These are phyloP conservation scores for Amanita brunnescens DNA, from an alignment of 768 basidiomycete species.

Conservation along the genomic window DNA sequence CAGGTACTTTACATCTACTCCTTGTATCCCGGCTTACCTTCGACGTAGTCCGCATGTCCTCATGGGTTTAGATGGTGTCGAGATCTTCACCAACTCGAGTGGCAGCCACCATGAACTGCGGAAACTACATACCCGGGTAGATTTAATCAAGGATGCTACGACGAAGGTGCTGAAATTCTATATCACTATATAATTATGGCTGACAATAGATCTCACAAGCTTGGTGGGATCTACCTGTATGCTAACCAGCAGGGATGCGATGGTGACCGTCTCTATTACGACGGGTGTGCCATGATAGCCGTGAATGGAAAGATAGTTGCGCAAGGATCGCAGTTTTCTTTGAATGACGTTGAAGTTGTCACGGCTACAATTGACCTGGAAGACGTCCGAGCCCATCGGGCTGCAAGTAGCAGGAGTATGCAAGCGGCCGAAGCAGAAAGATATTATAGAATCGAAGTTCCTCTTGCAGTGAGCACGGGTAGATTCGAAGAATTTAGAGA, in stretches of 20 bases:
- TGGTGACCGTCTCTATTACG: slow-evolving; percentile 96
- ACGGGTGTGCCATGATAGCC: slow-evolving; percentile 94
- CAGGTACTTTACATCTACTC: slow-evolving; percentile 50
- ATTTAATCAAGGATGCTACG: slow-evolving; percentile 95
- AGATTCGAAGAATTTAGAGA: slow-evolving; percentile 58
- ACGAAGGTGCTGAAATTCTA: slow-evolving; percentile 52
- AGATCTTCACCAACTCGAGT: slow-evolving; percentile 98
- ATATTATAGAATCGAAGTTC: slow-evolving; percentile 79
- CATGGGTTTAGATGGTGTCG: slow-evolving; percentile 98
- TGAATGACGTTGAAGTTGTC: slow-evolving; percentile 93
- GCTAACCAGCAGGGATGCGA: slow-evolving; percentile 99
- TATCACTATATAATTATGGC: not conserved
- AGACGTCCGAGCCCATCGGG: slow-evolving; percentile 86
- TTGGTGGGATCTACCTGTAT: slow-evolving; percentile 95
- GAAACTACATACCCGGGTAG: slow-evolving; percentile 86
- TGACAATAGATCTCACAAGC: slow-evolving; percentile 32
- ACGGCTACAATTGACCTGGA: slow-evolving; percentile 96
- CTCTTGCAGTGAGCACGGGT: slow-evolving; percentile 70
- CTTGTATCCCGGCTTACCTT: not conserved
- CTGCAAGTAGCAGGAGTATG: slow-evolving; percentile 76
- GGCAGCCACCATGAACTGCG: slow-evolving; percentile 97
- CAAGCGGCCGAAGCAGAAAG: slow-evolving; percentile 72
- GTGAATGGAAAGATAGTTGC: slow-evolving; percentile 89
- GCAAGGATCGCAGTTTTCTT: slow-evolving; percentile 94
- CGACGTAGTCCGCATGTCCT: slow-evolving; percentile 79